Conservation (phyloP, 352 stramenopile genomes). For the Globisporangium spiculum region DNA sequence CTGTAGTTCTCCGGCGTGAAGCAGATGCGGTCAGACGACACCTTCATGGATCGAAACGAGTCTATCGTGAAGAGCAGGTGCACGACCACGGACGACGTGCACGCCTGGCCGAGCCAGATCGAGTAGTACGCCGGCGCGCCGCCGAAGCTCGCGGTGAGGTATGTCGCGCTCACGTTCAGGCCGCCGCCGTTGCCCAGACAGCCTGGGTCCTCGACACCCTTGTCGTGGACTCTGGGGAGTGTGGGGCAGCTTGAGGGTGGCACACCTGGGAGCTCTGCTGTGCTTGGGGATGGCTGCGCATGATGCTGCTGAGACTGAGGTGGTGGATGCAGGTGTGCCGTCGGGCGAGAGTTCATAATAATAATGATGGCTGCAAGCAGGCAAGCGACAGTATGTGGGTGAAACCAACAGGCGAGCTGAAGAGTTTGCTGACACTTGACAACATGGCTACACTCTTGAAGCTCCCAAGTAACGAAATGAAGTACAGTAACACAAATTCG, state of each 20-base stretch:
- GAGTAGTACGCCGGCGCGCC: constrained; percentile 57
- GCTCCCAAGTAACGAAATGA: no score
- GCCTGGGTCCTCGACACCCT: background rate
- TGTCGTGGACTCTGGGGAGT: background rate
- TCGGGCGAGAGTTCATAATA: background rate
- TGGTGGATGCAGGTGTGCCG: background rate
- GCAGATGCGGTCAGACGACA: constrained; percentile 68
- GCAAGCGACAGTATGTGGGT: background rate
- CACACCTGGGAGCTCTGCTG: background rate
- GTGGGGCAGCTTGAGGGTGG: background rate
- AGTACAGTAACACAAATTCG: no score
- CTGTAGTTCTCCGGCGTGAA: constrained; percentile 61
- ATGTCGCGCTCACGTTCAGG: constrained; percentile 36
- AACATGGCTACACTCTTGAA: no score
- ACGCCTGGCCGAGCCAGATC: constrained; percentile 51
- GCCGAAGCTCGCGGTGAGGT: constrained; percentile 56
- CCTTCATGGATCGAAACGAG: constrained; percentile 31
- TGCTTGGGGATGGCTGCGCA: background rate
- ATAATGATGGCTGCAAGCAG: background rate
- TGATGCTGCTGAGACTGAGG: background rate
- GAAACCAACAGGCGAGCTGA: no score
- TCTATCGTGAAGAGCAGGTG: constrained; percentile 59
- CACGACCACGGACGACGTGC: constrained; percentile 63
- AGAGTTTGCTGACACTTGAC: no score
- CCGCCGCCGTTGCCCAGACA: constrained; percentile 10